A percentile compares a stretch with the other conserved stretches of the same genome.
These are phyloP conservation scores for Salvia sclarea DNA, from an alignment of 305 asterid genomes.

Conservation along the genomic window DNA sequence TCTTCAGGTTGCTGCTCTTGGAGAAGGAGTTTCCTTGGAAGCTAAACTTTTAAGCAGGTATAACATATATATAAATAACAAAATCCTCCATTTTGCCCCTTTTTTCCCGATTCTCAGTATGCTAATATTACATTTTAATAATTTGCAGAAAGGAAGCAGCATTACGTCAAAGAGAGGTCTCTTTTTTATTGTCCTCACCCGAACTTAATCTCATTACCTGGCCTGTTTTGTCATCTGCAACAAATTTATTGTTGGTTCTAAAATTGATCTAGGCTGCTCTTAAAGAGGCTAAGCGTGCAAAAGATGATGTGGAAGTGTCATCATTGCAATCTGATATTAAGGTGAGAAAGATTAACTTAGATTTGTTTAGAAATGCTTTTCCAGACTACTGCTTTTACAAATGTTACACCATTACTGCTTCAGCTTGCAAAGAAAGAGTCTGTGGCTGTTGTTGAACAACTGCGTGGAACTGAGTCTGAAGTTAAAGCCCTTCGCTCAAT, in stretches of 20 bases:
- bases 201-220: conserved; percentile 28
- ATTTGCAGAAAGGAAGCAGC: conserved; percentile 90
- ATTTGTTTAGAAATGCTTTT: conserved; percentile 24
- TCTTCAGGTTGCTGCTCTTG: conserved; percentile 88
- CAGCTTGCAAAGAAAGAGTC: conserved; percentile 77
- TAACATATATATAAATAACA: conserved; percentile 31
- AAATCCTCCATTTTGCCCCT: conserved; percentile 29
- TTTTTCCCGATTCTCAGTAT: conserved; percentile 14
- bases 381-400: conserved; percentile 31
- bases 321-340: conserved; percentile 64
- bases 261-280: conserved; percentile 68
- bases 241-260: conserved; percentile 22
- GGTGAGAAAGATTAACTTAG: conserved; percentile 47
- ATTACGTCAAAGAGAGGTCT: conserved; percentile 94
- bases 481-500: conserved; percentile 78
- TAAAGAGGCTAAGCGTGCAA: conserved; percentile 75
- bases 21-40: conserved; percentile 96
- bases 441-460: conserved; percentile 58
- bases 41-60: conserved; percentile 95
- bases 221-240: conserved; percentile 15
- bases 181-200: conserved; percentile 13
- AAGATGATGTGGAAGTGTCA: conserved; percentile 64
- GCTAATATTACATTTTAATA: conserved; percentile 31
- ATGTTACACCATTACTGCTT: conserved; percentile 35
- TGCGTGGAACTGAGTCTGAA: conserved; percentile 73